These are phyloP conservation scores for Mallotus japonicus DNA, from an alignment of 441 rosid species.

Conservation along the genomic window DNA sequence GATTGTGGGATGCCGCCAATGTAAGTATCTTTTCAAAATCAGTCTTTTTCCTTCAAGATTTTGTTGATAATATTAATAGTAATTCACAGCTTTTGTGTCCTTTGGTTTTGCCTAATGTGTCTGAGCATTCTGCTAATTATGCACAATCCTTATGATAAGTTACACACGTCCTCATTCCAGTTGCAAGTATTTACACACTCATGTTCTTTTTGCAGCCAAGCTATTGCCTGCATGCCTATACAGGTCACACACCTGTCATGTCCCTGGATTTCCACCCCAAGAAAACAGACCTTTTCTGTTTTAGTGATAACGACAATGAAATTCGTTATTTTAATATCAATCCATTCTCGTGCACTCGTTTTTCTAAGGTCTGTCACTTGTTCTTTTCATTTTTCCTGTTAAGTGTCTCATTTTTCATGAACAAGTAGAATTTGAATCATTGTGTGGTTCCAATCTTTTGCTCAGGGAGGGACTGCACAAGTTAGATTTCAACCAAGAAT, in stretches of 20 bases:
- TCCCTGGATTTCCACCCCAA: conserved; percentile 78
- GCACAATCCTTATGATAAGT: neutral
- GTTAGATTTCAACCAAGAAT: conserved; percentile 70
- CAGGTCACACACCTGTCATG: conserved; percentile 54
- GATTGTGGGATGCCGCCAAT: conserved; percentile 66
- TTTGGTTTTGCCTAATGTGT: neutral
- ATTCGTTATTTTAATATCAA: conserved; percentile 56
- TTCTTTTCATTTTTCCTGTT: neutral
- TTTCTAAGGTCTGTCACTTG: conserved; percentile 44
- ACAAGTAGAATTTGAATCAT: neutral
- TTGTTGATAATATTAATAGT: neutral
- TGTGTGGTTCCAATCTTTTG: neutral
- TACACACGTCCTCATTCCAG: neutral
- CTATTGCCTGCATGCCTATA: conserved; percentile 44
- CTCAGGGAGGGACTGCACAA: conserved; percentile 61
- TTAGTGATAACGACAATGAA: conserved; percentile 51
- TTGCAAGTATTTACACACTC: conserved; percentile 19
- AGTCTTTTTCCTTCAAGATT: neutral
- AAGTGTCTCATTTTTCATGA: neutral
- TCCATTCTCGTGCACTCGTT: conserved; percentile 40
- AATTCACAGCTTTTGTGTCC: neutral
- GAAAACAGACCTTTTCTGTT: conserved; percentile 62
- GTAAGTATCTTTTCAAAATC: conserved; percentile 35
- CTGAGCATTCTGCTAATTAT: conserved; percentile 7
- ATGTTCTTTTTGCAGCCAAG: conserved; percentile 46